Conservation (phyloP, 805 yeast genomes). For the Kodamaea leandrae region DNA sequence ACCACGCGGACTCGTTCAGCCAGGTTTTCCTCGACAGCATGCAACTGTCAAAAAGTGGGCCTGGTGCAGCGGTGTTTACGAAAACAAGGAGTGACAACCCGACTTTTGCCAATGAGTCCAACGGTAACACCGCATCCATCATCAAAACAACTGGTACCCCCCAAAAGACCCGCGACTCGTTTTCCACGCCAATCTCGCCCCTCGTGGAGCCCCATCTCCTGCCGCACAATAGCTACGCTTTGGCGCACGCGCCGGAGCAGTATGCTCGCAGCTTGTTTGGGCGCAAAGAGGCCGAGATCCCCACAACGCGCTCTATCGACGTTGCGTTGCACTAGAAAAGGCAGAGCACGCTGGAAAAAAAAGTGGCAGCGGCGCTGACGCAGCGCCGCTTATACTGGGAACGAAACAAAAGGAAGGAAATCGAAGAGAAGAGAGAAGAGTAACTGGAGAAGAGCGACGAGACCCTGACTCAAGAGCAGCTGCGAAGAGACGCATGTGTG, state of each 20-base stretch:
- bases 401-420: too few species aligned
- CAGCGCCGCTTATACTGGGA: too few species aligned
- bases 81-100: conserved; percentile 8
- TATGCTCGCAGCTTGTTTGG: conserved; percentile 1
- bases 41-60: conserved; percentile 11
- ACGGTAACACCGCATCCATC: conserved; percentile 11
- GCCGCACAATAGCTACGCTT: neutral
- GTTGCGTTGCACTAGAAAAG: neutral
- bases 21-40: conserved; percentile 11
- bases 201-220: neutral
- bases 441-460: too few species aligned
- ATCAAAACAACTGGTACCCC: conserved; percentile 8
- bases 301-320: neutral
- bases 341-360: neutral
- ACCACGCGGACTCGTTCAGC: conserved; percentile 13
- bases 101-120: conserved; percentile 1
- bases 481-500: too few species aligned
- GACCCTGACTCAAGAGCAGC: too few species aligned
- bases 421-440: too few species aligned
- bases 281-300: neutral
- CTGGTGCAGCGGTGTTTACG: conserved; percentile 13
- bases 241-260: neutral
- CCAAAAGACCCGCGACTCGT: neutral
- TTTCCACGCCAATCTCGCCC: neutral
- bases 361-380: too few species aligned